Evolutionary conservation across 164 flowering plant genomes (phyloP).

Genomic region (Vitis riparia): DNA sequence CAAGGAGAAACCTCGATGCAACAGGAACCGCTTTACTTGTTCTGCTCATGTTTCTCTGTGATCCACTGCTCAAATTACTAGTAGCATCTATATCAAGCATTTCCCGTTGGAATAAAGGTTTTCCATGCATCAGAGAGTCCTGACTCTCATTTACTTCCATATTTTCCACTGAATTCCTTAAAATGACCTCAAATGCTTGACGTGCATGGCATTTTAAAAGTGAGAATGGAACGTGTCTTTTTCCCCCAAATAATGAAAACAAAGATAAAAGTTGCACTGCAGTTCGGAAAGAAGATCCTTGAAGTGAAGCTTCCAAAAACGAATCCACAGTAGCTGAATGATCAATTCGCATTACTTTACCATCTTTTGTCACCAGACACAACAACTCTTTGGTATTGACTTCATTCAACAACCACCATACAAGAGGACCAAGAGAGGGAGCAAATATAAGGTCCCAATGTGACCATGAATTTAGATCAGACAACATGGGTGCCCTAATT

Average conservation of each 20-base stretch:
- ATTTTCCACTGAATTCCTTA: conserved; percentile 43
- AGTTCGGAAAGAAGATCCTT: conserved; percentile 67
- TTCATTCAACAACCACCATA: conserved; percentile 70
- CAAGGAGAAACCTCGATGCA: conserved; percentile 67
- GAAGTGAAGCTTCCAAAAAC: conserved; percentile 66
- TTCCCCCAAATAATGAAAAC: conserved; percentile 64
- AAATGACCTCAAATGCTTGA: conserved; percentile 67
- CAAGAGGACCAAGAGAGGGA: conserved; percentile 87
- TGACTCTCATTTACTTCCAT: conserved; percentile 13
- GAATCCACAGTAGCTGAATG: conserved; percentile 63
- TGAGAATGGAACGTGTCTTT: conserved; percentile 53
- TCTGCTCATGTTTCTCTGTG: not conserved
- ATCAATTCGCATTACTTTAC: conserved; percentile 73
- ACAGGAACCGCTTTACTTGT: conserved; percentile 24
- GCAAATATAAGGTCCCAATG: conserved; percentile 89
- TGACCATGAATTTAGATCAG: conserved; percentile 73
- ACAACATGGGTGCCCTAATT: conserved; percentile 74
- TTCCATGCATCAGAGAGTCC: conserved; percentile 17
- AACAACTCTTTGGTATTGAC: conserved; percentile 54
- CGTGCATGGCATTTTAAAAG: conserved; percentile 69
- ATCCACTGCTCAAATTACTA: conserved; percentile 11
- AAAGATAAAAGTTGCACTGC: conserved; percentile 75
- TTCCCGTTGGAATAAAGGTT: conserved; percentile 8
- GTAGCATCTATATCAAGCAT: conserved; percentile 10
- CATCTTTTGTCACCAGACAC: conserved; percentile 73